phyloP scores from a whole-genome alignment of 305 asterid genomes.

The Fraxinus latifolia region DNA sequence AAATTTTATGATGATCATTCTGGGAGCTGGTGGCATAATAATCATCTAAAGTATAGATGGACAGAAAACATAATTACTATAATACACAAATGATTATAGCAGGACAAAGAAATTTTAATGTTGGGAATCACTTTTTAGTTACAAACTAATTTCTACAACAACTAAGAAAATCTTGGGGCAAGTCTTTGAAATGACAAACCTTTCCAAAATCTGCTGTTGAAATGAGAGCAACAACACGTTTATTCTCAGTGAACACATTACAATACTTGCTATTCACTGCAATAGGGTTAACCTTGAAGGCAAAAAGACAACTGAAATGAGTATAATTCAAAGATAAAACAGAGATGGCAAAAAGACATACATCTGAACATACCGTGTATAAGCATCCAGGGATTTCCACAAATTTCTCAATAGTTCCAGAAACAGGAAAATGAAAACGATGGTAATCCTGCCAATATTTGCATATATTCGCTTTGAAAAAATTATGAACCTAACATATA shows the following conservation, averaged over 20 bases:
- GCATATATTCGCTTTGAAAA: slow-evolving; percentile 12
- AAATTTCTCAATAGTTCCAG: slow-evolving; percentile 85
- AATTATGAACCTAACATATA: background rate
- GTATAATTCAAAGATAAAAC: slow-evolving; percentile 26
- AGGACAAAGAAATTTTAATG: background rate
- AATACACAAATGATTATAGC: background rate
- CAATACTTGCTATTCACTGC: slow-evolving; percentile 99
- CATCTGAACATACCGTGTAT: slow-evolving; percentile 63
- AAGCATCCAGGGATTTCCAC: slow-evolving; percentile 82
- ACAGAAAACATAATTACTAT: background rate
- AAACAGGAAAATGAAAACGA: slow-evolving; percentile 89
- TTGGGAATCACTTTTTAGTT: background rate
- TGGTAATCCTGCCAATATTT: slow-evolving; percentile 80
- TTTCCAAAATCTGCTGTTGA: slow-evolving; percentile 87
- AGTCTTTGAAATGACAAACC: slow-evolving; percentile 50
- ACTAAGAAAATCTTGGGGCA: background rate
- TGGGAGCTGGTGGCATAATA: background rate
- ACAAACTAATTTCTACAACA: background rate
- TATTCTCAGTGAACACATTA: slow-evolving; percentile 96
- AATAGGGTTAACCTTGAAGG: slow-evolving; percentile 88
- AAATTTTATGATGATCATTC: background rate
- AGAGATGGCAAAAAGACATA: slow-evolving; percentile 18
- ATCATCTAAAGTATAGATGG: background rate
- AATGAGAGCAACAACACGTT: slow-evolving; percentile 74
- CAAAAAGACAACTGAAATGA: slow-evolving; percentile 25